Percentiles rank a stretch among this genome's conserved stretches.
Conservation (phyloP, 352 stramenopile species). For the Globisporangium lucens region DNA sequence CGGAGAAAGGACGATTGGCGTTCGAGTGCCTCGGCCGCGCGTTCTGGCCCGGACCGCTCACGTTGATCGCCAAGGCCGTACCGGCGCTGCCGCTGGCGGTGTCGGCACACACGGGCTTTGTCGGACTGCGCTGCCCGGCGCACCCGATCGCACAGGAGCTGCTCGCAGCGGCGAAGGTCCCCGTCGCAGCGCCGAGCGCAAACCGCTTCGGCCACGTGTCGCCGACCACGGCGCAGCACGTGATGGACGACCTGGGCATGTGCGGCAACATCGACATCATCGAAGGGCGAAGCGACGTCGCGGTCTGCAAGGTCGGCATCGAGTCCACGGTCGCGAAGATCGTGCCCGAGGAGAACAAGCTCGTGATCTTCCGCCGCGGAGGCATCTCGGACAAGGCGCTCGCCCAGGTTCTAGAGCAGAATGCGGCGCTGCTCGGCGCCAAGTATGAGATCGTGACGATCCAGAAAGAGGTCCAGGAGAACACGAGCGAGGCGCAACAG, state of each 20-base stretch:
- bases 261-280: constrained; percentile 89
- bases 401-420: constrained; percentile 46
- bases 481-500: constrained; percentile 76
- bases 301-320: constrained; percentile 89
- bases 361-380: constrained; percentile 88
- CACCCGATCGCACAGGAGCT: constrained; percentile 92
- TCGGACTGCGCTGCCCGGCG: constrained; percentile 94
- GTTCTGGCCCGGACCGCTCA: constrained; percentile 98
- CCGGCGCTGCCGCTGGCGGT: constrained; percentile 75
- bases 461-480: constrained; percentile 57
- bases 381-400: constrained; percentile 79
- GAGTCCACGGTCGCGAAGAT: constrained; percentile 94
- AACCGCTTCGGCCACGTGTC: constrained; percentile 99
- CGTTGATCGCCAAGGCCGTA: constrained; percentile 93
- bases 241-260: constrained; percentile 95
- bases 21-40: constrained; percentile 83
- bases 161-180: constrained; percentile 87
- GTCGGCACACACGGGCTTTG: constrained; percentile 95
- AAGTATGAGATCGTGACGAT: constrained; percentile 65
- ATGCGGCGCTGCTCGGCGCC: constrained; percentile 33
- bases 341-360: constrained; percentile 63
- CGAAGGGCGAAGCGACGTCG: constrained; percentile 42
- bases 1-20: constrained; percentile 43
- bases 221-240: constrained; percentile 94
- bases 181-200: constrained; percentile 96